phyloP scores from a whole-genome alignment of 345 rosid genomes.

The Aquilaria malaccensis region DNA sequence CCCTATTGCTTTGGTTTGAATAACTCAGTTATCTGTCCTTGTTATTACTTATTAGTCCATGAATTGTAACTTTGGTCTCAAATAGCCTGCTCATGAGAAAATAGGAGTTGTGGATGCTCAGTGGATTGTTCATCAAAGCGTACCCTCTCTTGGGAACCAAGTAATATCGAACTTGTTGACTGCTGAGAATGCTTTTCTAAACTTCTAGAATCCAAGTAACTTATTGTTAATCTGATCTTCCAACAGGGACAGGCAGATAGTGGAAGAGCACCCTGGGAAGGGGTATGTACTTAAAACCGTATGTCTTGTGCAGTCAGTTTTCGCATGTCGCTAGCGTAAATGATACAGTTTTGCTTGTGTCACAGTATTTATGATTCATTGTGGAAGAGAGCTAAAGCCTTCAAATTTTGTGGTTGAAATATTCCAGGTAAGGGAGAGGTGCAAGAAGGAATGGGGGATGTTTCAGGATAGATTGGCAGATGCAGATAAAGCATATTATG shows the following conservation, averaged over 20 bases:
- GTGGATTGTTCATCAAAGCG: slow-evolving; percentile 58
- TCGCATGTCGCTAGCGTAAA: too few species aligned
- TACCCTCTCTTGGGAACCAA: slow-evolving; percentile 71
- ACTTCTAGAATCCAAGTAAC: too few species aligned
- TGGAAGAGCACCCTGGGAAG: slow-evolving; percentile 63
- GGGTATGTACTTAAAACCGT: slow-evolving; percentile 28
- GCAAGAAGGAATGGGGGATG: slow-evolving; percentile 77
- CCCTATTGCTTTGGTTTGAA: slow-evolving; percentile 1
- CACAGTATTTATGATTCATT: too few species aligned
- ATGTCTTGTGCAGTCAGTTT: too few species aligned
- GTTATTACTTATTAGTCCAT: too few species aligned
- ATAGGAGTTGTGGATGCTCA: slow-evolving; percentile 78
- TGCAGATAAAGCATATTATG: slow-evolving; percentile 62
- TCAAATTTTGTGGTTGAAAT: neutral
- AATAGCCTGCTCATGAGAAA: slow-evolving; percentile 57
- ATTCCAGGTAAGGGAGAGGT: slow-evolving; percentile 75
- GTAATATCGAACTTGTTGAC: slow-evolving; percentile 19
- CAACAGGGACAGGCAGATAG: slow-evolving; percentile 35
- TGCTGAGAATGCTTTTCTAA: too few species aligned
- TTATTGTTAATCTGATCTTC: slow-evolving; percentile 9
- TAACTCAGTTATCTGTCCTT: too few species aligned
- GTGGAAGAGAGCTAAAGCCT: neutral
- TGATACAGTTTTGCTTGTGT: too few species aligned
- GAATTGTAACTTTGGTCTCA: neutral
- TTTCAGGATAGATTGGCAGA: slow-evolving; percentile 51